A percentile compares a stretch with the other conserved stretches of the same genome.
phyloP scores from a whole-genome alignment of 164 flowering plant species.

The Annona squamosa region DNA sequence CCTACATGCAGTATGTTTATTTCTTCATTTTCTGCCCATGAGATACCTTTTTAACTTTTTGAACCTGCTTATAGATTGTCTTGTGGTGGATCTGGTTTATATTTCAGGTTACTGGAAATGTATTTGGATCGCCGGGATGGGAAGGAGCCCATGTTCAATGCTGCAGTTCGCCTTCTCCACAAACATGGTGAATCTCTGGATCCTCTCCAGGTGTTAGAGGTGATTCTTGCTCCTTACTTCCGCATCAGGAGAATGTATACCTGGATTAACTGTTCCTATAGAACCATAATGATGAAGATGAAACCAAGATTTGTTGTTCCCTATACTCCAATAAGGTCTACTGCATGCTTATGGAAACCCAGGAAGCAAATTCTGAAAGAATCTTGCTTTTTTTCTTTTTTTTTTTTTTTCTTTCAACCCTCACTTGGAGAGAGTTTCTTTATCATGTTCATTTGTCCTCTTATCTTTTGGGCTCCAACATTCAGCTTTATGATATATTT shows the following conservation, averaged over 20 bases:
- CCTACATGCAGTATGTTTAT: constrained; percentile 83
- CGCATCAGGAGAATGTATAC: background rate
- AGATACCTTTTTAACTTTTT: background rate
- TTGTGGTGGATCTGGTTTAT: constrained; percentile 3
- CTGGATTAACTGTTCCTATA: too few relatives aligned
- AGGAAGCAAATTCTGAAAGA: too few relatives aligned
- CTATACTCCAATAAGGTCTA: too few relatives aligned
- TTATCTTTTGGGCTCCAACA: background rate
- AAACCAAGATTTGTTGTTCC: too few relatives aligned
- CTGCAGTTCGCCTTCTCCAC: constrained; percentile 96
- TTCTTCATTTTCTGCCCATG: constrained; percentile 2
- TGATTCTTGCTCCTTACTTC: constrained; percentile 13
- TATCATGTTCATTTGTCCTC: too few relatives aligned
- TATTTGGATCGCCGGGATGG: constrained; percentile 95
- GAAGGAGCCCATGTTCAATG: constrained; percentile 93
- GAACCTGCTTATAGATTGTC: background rate
- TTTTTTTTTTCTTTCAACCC: too few relatives aligned
- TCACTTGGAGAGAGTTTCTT: background rate
- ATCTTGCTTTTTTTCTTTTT: background rate
- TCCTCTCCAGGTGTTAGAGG: constrained; percentile 92
- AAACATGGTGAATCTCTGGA: constrained; percentile 93
- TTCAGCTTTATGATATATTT: constrained; percentile 1
- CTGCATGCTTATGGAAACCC: too few relatives aligned
- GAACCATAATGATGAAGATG: too few relatives aligned
- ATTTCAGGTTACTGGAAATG: constrained; percentile 83